Evolutionary conservation across 441 rosid species (phyloP).

Genomic region (Kokia cookei): DNA sequence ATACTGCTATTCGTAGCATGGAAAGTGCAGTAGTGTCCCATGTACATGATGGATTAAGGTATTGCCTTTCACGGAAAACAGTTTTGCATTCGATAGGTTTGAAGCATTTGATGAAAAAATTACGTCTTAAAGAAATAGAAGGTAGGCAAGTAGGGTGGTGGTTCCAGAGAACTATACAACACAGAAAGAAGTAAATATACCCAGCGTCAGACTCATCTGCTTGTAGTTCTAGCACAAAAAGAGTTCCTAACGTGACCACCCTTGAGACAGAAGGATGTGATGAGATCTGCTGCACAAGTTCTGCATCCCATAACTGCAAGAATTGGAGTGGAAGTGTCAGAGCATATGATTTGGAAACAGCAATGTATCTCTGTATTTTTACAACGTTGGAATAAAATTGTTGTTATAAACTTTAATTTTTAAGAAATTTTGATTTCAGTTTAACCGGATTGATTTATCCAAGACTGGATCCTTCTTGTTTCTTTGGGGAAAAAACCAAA

Average conservation of each 20-base stretch:
- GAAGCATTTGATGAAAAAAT: neutral
- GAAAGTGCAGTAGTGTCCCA: neutral
- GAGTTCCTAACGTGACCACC: slow-evolving; percentile 79
- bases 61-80: neutral
- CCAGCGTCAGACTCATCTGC: slow-evolving; percentile 65
- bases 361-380: neutral
- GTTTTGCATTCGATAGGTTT: neutral
- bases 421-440: neutral
- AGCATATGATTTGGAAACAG: neutral
- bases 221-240: slow-evolving; percentile 69
- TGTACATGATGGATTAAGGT: neutral
- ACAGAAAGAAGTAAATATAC: slow-evolving; percentile 33
- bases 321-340: neutral
- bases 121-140: neutral
- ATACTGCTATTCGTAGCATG: neutral
- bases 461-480: neutral
- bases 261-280: slow-evolving; percentile 67
- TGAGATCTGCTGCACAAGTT: slow-evolving; percentile 57
- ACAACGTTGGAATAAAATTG: neutral
- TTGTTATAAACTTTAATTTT: neutral
- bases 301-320: slow-evolving; percentile 79
- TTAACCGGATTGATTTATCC: neutral
- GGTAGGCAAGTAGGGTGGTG: neutral
- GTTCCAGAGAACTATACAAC: neutral
- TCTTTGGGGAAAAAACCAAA: neutral